These are phyloP conservation scores for Tremellales sp. DNA, from an alignment of 1,284 basidiomycete genomes.

Conservation along the genomic window DNA sequence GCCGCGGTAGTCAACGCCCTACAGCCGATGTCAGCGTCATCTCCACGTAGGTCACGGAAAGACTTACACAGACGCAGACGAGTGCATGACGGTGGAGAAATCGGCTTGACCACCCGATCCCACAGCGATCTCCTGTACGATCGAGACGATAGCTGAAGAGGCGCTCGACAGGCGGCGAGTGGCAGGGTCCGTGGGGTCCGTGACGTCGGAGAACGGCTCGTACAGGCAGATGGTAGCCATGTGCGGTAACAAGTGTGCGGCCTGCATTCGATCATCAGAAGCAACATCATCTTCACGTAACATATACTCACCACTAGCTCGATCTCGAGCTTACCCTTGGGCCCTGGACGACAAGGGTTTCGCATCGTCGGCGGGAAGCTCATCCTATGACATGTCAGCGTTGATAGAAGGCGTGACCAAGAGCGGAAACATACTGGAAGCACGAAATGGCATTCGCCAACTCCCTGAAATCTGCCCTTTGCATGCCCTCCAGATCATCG, in stretches of 20 bases:
- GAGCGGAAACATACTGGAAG: constrained; percentile 30
- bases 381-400: constrained; percentile 23
- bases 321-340: constrained; percentile 28
- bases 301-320: constrained; percentile 33
- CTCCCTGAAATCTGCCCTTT: constrained; percentile 43
- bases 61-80: constrained; percentile 35
- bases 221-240: constrained; percentile 43
- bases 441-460: constrained; percentile 42
- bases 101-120: constrained; percentile 15
- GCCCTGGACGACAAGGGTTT: constrained; percentile 21
- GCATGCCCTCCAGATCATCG: constrained; percentile 43
- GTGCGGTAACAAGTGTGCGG: constrained; percentile 41
- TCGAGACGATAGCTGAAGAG: constrained; percentile 33
- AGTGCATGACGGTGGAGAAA: constrained; percentile 37
- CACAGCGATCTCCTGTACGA: constrained; percentile 35
- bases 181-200: constrained; percentile 36
- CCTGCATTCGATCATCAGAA: constrained; percentile 10
- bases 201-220: constrained; percentile 45
- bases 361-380: constrained; percentile 33
- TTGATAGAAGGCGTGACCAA: background rate
- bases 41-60: background rate
- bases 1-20: constrained; percentile 39
- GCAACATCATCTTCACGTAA: background rate
- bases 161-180: constrained; percentile 34
- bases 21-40: background rate